These are phyloP conservation scores for Phytophthora europaea DNA, from an alignment of 352 stramenopile genomes.

Conservation along the genomic window DNA sequence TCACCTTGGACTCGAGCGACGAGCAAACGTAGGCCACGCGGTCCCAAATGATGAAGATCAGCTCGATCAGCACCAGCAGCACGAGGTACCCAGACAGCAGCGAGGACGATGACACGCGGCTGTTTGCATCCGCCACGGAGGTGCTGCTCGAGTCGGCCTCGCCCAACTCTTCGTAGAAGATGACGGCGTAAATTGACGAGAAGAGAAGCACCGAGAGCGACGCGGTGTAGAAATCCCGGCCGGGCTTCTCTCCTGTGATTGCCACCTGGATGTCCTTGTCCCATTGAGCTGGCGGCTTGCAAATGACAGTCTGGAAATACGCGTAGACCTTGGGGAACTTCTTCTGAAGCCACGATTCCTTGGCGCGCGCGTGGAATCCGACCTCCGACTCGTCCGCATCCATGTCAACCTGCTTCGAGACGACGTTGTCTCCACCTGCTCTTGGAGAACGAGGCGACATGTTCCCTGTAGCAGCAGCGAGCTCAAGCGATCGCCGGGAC, in stretches of 20 bases:
- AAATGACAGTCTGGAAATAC: conserved; percentile 80
- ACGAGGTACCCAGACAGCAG: conserved; percentile 91
- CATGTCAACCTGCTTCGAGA: conserved; percentile 76
- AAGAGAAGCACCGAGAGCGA: conserved; percentile 77
- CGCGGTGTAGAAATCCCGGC: conserved; percentile 77
- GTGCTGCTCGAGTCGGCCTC: conserved; percentile 57
- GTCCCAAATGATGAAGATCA: conserved; percentile 90
- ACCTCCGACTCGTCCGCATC: conserved; percentile 56
- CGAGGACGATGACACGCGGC: conserved; percentile 69
- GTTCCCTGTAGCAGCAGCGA: conserved; percentile 14
- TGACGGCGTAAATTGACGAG: conserved; percentile 72
- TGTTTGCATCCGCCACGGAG: conserved; percentile 51
- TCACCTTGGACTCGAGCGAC: conserved; percentile 79
- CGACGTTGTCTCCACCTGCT: conserved; percentile 32
- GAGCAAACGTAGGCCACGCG: conserved; percentile 83
- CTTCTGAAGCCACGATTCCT: conserved; percentile 66
- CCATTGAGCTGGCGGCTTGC: conserved; percentile 75
- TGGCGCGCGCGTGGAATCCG: conserved; percentile 51
- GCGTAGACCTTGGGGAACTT: conserved; percentile 53
- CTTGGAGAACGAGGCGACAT: conserved; percentile 27
- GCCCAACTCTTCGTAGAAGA: conserved; percentile 83
- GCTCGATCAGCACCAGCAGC: conserved; percentile 81
- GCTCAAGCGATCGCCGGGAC: conserved; percentile 29
- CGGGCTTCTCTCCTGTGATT: conserved; percentile 82
- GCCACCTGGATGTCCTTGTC: conserved; percentile 90